Percentiles rank a stretch among this genome's conserved stretches.
These are phyloP conservation scores for Malassezia caprae DNA, from an alignment of 1,284 basidiomycete species.

Conservation along the genomic window DNA sequence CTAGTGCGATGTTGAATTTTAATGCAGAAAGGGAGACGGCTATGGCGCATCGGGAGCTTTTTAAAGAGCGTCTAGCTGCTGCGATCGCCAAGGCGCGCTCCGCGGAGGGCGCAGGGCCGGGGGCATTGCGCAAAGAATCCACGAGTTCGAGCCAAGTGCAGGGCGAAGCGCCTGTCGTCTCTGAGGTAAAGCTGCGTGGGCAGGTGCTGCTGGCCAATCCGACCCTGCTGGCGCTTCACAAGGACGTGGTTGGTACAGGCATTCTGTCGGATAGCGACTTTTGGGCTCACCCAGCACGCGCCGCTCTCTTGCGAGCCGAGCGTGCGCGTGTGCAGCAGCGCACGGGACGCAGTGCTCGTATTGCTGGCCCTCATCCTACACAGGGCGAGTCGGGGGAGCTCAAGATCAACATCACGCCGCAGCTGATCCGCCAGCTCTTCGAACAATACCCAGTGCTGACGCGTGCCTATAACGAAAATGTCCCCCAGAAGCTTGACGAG, in stretches of 20 bases:
- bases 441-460: conserved; percentile 93
- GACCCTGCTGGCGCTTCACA: conserved; percentile 32
- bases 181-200: conserved; percentile 37
- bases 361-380: conserved; percentile 43
- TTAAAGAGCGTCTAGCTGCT: conserved; percentile 28
- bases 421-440: conserved; percentile 87
- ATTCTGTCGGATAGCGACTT: conserved; percentile 38
- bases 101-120: background rate
- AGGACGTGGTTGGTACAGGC: conserved; percentile 38
- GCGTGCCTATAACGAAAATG: conserved; percentile 82
- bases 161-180: conserved; percentile 7
- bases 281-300: conserved; percentile 43
- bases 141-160: background rate
- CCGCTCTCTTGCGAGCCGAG: conserved; percentile 36
- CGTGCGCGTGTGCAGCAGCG: conserved; percentile 32
- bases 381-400: conserved; percentile 51
- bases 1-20: conserved; percentile 26
- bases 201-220: conserved; percentile 36
- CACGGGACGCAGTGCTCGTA: conserved; percentile 34
- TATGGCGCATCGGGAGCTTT: conserved; percentile 25
- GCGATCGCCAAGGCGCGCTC: conserved; percentile 20
- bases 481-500: conserved; percentile 76
- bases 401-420: conserved; percentile 81
- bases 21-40: conserved; percentile 28
- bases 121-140: background rate